Evolutionary conservation across 441 rosid species (phyloP).

Genomic region (Viola pubescens): DNA sequence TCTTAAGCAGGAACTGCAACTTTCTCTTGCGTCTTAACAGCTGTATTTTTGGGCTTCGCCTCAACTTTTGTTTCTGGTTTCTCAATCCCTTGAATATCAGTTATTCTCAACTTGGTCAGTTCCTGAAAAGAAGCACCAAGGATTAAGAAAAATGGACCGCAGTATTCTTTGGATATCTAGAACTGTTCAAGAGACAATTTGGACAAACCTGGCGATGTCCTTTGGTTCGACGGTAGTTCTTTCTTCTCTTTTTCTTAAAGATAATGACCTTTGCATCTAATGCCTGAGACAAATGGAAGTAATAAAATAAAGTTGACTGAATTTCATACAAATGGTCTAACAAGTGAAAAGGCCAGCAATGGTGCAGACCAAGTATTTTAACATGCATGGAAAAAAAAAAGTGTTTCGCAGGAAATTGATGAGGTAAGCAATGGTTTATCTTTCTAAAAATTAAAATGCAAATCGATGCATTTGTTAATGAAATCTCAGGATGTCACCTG

Average conservation of each 20-base stretch:
- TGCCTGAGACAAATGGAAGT: constrained; percentile 40
- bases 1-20: neutral
- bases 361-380: too few species aligned
- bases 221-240: constrained; percentile 83
- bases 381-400: neutral
- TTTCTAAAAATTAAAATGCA: too few species aligned
- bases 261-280: constrained; percentile 90
- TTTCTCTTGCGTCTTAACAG: neutral
- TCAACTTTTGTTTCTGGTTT: neutral
- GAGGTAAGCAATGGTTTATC: too few species aligned
- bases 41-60: neutral
- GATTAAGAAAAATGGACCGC: constrained; percentile 2
- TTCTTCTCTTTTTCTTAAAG: constrained; percentile 86
- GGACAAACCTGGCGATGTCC: constrained; percentile 87
- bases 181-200: constrained; percentile 1
- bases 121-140: constrained; percentile 41
- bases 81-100: constrained; percentile 2
- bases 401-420: too few species aligned
- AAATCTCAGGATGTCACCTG: too few species aligned
- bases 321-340: too few species aligned
- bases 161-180: neutral
- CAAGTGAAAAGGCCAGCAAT: too few species aligned
- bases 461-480: too few species aligned
- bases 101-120: constrained; percentile 69
- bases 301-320: neutral